phyloP scores from a whole-genome alignment of 2,329 filamentous ascomycete species.

The Leptosphaerulina australis region DNA sequence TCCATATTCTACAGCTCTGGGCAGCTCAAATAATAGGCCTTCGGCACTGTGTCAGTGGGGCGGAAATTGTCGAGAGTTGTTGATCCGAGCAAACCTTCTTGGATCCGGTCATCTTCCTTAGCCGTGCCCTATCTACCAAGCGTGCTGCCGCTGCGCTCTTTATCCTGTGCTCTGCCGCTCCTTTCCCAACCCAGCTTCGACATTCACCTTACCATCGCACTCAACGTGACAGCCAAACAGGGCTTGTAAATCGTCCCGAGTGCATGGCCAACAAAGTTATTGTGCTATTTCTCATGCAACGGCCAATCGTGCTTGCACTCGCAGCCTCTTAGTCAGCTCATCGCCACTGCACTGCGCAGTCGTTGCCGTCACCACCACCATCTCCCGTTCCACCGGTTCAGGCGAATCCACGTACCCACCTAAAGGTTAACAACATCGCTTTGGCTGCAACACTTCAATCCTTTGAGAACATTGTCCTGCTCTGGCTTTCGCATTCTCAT shows the following conservation, averaged over 20 bases:
- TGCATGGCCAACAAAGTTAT: constrained; percentile 32
- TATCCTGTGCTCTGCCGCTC: constrained; percentile 15
- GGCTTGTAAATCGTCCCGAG: constrained; percentile 20
- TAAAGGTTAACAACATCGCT: constrained; percentile 4
- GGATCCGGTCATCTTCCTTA: constrained; percentile 13
- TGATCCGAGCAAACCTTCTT: constrained; percentile 16
- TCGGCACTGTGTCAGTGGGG: constrained; percentile 12
- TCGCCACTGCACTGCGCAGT: constrained; percentile 34
- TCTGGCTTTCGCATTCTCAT: background rate
- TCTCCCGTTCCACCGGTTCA: constrained; percentile 11
- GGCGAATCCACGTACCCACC: constrained; percentile 11
- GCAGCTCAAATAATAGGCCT: constrained; percentile 2
- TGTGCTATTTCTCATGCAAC: constrained; percentile 24
- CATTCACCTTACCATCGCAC: constrained; percentile 15
- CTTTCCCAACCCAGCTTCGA: constrained; percentile 8
- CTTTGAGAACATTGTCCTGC: background rate
- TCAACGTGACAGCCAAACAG: constrained; percentile 18
- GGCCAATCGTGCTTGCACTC: constrained; percentile 19
- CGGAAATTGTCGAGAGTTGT: constrained; percentile 14
- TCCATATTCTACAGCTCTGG: background rate
- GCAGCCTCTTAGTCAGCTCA: constrained; percentile 21
- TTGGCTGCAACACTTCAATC: constrained; percentile 1
- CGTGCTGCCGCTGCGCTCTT: constrained; percentile 14
- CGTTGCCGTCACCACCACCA: constrained; percentile 35
- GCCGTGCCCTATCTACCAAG: constrained; percentile 14